Evolutionary conservation across 2,329 filamentous ascomycete genomes (phyloP), one percentile per base, ranked within the genome.

Genomic region (Paecilomyces sp.): DNA sequence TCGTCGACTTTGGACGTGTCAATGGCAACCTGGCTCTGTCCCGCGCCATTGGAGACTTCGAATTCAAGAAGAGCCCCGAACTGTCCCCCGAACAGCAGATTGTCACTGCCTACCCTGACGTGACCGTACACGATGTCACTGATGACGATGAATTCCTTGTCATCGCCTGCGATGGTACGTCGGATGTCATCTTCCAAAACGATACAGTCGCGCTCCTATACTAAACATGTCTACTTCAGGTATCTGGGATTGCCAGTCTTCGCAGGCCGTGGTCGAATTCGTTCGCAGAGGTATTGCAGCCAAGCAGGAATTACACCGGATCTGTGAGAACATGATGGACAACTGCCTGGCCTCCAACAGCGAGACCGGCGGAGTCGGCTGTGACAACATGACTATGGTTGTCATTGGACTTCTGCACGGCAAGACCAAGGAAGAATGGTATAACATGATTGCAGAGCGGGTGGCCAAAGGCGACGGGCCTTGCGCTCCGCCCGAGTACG

Each of bases 251-350:
- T 97, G 94, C 76, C 94, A 97, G 76, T 97, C 94, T 59, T 99
- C 94, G 54, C 94, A 99, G 80, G 91, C 93, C 47, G 94, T 99
- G 34, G 82, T 97, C 67, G 94, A 99, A 77, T 99, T 99, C 73
- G 94, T 97, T 65, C 86, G 94, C 74, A 89, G 94, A 72, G 94
- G 94, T 60, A 96, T 99, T 75, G 93, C 92, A 56, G 92, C 92
- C 57, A 96, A 96, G 82, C 94, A 99, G 79, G 90, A 95, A 56
- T 85, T 99, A 57, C 87, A 92, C 59, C 90, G 90, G 74, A 97
- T 99, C 70, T 97, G 93, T 77, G 94, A 99, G 79, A 99, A 99
- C 80, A 96, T 99, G 91, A 99, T 99, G 94, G 93, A 99, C 82
- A 99, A 97, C 81, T 99, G 94, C 74, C 83, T 99, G 65, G 92